A percentile compares a stretch with the other conserved stretches of the same genome.
phyloP scores from a whole-genome alignment of 2,329 filamentous ascomycete species.

The Amauroascus niger region DNA sequence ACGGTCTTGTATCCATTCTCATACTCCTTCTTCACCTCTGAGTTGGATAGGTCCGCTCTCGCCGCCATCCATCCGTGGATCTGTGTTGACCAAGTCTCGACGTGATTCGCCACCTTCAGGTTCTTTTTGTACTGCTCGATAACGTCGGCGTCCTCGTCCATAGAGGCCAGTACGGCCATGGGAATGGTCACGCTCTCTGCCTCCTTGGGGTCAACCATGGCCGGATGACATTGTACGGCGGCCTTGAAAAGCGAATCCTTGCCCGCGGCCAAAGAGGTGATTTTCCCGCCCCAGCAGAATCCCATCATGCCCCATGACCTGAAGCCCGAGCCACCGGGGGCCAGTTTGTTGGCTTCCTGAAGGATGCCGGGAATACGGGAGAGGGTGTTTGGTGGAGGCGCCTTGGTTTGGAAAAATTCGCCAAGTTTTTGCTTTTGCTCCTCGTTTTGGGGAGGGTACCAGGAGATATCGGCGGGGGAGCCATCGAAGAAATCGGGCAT shows the following conservation, averaged over 20 bases:
- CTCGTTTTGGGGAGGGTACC: conserved; percentile 51
- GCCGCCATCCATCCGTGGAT: conserved; percentile 31
- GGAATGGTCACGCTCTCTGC: conserved; percentile 45
- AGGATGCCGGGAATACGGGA: conserved; percentile 48
- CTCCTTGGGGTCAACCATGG: conserved; percentile 47
- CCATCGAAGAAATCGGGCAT: conserved; percentile 89
- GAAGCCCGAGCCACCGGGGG: conserved; percentile 31
- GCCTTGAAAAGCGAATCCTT: conserved; percentile 44
- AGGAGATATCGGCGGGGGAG: conserved; percentile 53
- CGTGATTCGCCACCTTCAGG: conserved; percentile 22
- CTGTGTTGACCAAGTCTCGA: conserved; percentile 28
- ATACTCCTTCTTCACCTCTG: conserved; percentile 25
- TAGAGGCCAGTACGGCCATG: conserved; percentile 44
- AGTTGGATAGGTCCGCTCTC: conserved; percentile 23
- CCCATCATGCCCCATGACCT: conserved; percentile 51
- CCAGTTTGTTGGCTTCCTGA: conserved; percentile 44
- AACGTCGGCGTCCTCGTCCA: conserved; percentile 44
- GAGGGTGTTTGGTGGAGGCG: conserved; percentile 49
- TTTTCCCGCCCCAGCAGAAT: conserved; percentile 46
- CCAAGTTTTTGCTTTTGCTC: conserved; percentile 52
- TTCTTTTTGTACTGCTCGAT: conserved; percentile 24
- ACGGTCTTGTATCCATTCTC: conserved; percentile 27
- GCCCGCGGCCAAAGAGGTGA: conserved; percentile 43
- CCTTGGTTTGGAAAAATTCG: conserved; percentile 49
- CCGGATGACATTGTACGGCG: conserved; percentile 44